phyloP scores from a whole-genome alignment of 139 green algal genomes.

The Zygnema cylindricum region DNA sequence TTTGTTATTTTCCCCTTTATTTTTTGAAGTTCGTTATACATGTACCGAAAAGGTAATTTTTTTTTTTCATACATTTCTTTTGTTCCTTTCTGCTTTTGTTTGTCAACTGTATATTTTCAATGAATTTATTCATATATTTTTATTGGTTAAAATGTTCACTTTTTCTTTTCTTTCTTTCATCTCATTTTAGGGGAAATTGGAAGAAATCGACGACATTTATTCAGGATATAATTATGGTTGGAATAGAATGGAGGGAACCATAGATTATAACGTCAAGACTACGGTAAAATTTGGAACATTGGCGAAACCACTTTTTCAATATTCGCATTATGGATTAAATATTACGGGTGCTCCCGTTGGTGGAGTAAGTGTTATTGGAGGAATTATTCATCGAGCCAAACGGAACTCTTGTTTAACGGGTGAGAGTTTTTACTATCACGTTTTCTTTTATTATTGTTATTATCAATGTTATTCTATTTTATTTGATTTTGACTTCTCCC shows the following conservation, averaged over 20 bases:
- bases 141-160: background rate
- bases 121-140: background rate
- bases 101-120: background rate
- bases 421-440: too few species aligned
- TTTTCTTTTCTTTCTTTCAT: background rate
- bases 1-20: too few species aligned
- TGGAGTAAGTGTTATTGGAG: slow-evolving; percentile 11
- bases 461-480: too few species aligned
- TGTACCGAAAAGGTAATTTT: background rate
- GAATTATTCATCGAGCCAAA: slow-evolving; percentile 19
- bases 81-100: background rate
- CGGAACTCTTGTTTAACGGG: slow-evolving; percentile 19
- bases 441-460: too few species aligned
- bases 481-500: too few species aligned
- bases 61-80: background rate
- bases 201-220: slow-evolving; percentile 31
- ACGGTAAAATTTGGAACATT: slow-evolving; percentile 1
- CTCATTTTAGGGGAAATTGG: background rate
- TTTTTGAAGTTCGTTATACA: too few species aligned
- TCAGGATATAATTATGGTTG: slow-evolving; percentile 41
- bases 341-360: background rate
- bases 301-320: slow-evolving; percentile 14
- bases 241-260: slow-evolving; percentile 36
- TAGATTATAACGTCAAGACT: background rate
- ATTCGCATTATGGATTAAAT: slow-evolving; percentile 17